Percentiles rank a stretch among this genome's conserved stretches.
phyloP scores from a whole-genome alignment of 345 rosid genomes.

The Lepidium sativum region DNA sequence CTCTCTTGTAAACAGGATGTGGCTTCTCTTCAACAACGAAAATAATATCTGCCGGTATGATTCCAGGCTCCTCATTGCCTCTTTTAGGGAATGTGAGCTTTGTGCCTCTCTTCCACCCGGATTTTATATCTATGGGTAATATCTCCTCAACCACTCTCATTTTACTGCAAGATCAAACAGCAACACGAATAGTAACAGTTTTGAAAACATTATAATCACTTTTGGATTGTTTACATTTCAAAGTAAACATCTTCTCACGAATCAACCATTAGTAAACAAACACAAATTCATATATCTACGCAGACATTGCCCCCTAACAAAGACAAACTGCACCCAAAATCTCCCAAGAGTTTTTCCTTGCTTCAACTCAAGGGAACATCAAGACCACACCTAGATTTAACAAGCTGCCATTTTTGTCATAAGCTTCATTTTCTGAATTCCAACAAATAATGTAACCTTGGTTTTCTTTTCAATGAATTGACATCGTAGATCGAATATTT shows the following conservation, averaged over 20 bases:
- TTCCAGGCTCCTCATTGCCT: conserved; percentile 79
- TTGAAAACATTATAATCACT: not conserved
- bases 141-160: conserved; percentile 56
- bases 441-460: not conserved
- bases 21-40: conserved; percentile 85
- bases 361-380: not conserved
- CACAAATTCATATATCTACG: not conserved
- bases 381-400: not conserved
- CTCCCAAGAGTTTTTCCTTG: not conserved
- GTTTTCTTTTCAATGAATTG: not conserved
- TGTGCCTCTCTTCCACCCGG: conserved; percentile 98
- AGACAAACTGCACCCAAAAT: not conserved
- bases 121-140: conserved; percentile 73
- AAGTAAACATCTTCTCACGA: not conserved
- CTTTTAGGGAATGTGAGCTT: conserved; percentile 84
- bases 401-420: not conserved
- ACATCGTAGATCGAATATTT: too few species aligned
- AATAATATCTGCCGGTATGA: conserved; percentile 68
- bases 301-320: not conserved
- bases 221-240: not conserved
- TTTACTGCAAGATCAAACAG: conserved; percentile 42
- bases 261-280: conserved; percentile 1
- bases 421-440: not conserved
- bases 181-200: not conserved
- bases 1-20: conserved; percentile 69